Conservation (phyloP, 2,329 filamentous ascomycete species). For the Helicocarpus griseus region DNA sequence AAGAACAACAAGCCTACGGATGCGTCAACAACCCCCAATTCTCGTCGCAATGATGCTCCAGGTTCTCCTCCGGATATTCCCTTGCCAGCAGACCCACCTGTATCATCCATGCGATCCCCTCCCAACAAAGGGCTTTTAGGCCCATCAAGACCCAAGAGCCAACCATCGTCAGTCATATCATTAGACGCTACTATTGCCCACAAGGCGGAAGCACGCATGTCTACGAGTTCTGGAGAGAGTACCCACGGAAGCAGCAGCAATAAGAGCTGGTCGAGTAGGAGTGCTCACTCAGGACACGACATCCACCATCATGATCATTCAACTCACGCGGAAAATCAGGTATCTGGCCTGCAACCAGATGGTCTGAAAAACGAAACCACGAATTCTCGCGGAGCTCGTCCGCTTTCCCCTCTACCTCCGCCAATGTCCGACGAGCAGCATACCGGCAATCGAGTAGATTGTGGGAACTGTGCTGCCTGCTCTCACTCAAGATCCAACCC, state of each 20-base stretch:
- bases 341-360: not conserved
- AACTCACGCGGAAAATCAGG: not conserved
- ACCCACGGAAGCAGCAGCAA: slow-evolving; percentile 1
- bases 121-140: not conserved
- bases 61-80: slow-evolving; percentile 14
- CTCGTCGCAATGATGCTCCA: slow-evolving; percentile 6
- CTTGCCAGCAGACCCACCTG: slow-evolving; percentile 15
- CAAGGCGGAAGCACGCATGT: not conserved
- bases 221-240: not conserved
- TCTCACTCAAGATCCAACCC: not conserved
- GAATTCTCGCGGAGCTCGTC: not conserved
- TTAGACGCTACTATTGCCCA: not conserved
- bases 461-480: not conserved
- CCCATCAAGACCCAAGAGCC: not conserved
- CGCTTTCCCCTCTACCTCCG: not conserved
- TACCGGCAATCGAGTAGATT: not conserved
- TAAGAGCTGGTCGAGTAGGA: slow-evolving; percentile 2
- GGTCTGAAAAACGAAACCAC: not conserved
- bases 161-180: slow-evolving; percentile 1
- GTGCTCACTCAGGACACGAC: not conserved
- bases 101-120: not conserved
- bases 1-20: not conserved
- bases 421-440: not conserved
- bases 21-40: not conserved
- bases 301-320: not conserved